Percentiles rank a stretch among this genome's conserved stretches.
Conservation (phyloP, 2,329 filamentous ascomycete genomes). For the Cladophialophora exuberans region DNA sequence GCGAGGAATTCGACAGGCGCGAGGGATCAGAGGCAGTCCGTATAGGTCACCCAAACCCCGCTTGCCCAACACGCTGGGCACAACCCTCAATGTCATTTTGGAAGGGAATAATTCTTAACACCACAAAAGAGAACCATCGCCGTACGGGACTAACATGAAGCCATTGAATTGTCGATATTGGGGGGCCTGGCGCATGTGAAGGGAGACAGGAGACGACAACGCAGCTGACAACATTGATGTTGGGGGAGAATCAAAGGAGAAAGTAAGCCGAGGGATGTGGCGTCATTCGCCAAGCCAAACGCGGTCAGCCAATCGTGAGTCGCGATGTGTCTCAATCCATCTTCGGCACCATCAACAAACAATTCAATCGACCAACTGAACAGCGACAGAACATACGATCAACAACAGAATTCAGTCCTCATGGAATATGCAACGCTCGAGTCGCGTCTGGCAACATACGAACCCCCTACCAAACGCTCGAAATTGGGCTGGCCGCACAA, state of each 20-base stretch:
- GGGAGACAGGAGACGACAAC: not conserved
- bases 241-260: not conserved
- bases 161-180: too few species aligned
- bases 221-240: not conserved
- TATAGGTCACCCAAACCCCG: slow-evolving; percentile 31
- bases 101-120: not conserved
- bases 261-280: not conserved
- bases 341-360: slow-evolving; percentile 18
- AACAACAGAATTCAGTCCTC: not conserved
- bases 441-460: slow-evolving; percentile 80
- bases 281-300: slow-evolving; percentile 7
- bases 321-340: too few species aligned
- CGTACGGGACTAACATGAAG: too few species aligned
- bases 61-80: slow-evolving; percentile 34
- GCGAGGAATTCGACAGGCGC: slow-evolving; percentile 16
- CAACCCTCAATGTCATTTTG: slow-evolving; percentile 30
- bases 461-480: slow-evolving; percentile 61
- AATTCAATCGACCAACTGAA: not conserved
- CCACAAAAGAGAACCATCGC: not conserved
- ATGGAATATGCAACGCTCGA: slow-evolving; percentile 61
- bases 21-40: slow-evolving; percentile 15
- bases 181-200: too few species aligned
- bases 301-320: too few species aligned
- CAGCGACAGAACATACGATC: not conserved
- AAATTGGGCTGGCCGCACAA: slow-evolving; percentile 77